These are phyloP conservation scores for Sergeia podlipaevii DNA, from an alignment of 208 protist species.

Conservation along the genomic window DNA sequence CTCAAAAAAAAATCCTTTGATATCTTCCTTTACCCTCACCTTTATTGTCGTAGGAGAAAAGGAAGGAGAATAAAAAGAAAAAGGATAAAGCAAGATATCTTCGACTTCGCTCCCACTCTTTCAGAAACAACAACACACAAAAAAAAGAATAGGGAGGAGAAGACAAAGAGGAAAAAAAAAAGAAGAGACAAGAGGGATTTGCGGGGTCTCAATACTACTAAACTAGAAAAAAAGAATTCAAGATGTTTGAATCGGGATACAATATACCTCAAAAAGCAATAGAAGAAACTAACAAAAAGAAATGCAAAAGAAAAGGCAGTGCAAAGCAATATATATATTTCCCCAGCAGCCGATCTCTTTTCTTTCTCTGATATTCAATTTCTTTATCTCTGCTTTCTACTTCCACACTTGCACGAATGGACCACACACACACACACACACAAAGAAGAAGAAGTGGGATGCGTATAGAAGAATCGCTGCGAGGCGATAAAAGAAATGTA, in stretches of 20 bases:
- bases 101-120: not conserved
- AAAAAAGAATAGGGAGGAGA: conserved; percentile 3
- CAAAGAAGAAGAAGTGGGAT: too few species aligned
- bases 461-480: too few species aligned
- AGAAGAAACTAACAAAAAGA: conserved; percentile 1
- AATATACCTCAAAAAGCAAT: conserved; percentile 5
- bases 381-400: too few species aligned
- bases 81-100: conserved; percentile 5
- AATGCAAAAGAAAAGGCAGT: conserved; percentile 13
- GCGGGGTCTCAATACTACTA: not conserved
- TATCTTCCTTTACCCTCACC: too few species aligned
- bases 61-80: conserved; percentile 2
- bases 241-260: not conserved
- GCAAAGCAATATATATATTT: conserved; percentile 9
- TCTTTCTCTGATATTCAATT: too few species aligned
- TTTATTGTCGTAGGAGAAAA: too few species aligned
- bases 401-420: too few species aligned
- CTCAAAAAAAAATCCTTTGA: too few species aligned
- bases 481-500: too few species aligned
- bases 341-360: too few species aligned
- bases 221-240: conserved; percentile 8
- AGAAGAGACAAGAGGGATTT: not conserved
- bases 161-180: not conserved
- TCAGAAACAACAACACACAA: not conserved
- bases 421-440: too few species aligned